phyloP scores from a whole-genome alignment of 805 yeast genomes.

The Sugiyamaella americana region DNA sequence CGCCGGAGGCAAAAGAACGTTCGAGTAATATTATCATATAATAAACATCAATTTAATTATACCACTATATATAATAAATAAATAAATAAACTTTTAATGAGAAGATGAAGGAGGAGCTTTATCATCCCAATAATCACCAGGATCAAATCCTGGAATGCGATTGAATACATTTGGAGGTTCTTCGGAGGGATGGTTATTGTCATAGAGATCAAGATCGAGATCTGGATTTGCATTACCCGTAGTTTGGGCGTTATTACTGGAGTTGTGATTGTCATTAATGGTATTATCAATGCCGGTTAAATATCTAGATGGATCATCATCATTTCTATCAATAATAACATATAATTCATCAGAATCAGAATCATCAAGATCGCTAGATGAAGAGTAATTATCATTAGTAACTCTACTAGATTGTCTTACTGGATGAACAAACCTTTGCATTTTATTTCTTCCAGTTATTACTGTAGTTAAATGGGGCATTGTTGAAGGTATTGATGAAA shows the following conservation, averaged over 20 bases:
- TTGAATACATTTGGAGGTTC: conserved; percentile 40
- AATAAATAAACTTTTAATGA: neutral
- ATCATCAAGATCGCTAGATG: too few species aligned
- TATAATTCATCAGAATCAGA: too few species aligned
- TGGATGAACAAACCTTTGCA: neutral
- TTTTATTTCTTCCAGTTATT: neutral
- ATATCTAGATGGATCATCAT: too few species aligned
- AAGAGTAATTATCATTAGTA: neutral
- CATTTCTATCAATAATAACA: too few species aligned
- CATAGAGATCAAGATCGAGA: neutral
- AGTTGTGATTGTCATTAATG: neutral
- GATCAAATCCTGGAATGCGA: conserved; percentile 41
- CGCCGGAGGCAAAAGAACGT: too few species aligned
- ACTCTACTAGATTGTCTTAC: neutral
- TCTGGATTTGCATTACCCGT: neutral
- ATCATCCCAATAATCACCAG: conserved; percentile 46
- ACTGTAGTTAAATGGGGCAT: neutral
- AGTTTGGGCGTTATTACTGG: neutral
- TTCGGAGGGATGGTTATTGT: conserved; percentile 6
- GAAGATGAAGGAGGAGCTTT: conserved; percentile 10
- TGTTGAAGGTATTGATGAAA: neutral
- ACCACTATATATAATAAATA: too few species aligned
- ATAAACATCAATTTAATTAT: too few species aligned
- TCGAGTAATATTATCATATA: too few species aligned
- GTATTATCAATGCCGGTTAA: too few species aligned